Base-by-base conservation (phyloP, 2,329 filamentous ascomycete species). In the Phialocephala sp. region DNA sequence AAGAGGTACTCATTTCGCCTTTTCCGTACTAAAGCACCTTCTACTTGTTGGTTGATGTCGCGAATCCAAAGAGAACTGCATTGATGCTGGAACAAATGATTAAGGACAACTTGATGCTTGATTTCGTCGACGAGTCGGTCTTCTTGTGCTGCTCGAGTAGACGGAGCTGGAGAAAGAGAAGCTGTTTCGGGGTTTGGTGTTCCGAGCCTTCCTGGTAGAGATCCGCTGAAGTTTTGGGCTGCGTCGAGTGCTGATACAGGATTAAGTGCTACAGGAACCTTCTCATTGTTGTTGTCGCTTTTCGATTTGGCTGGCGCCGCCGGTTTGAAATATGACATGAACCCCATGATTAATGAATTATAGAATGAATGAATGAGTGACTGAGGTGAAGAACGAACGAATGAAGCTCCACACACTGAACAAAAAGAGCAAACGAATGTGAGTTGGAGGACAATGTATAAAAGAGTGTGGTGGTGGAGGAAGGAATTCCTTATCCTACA, bases 61-160 rank as follows among this genome's bases (percentile, higher is more conserved):
- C 60, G 60, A 43, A 66, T 60, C 64, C 64, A 66, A n/a, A 63
- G 59, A 6, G 60, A 63, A 60, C 64, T 66, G 39, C 60, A 63
- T 37, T 62, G 60, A 20, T 66, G 64, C 35, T 66, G 64, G 47
- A 50, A 66, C 18, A 66, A 55, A 58, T 66, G 60, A 37, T 66
- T 63, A 20, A 66, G 56, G 22, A 66, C 60, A 27, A 66, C 60
- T 60, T 66, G 60, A 58, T 66, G 64, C 20, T 66, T 63, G 60
- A 63, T 66, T 50, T 65, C 63, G 52, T 65, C 63, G 24, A 65
- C 63, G 22, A 65, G 54, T 2, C 59, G 41, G 12, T 62, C 60
- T 55, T 65, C 63, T 54, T 65, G 54, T 22, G 36, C 57, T n/a
- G 62, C 62, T 43, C 62, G 56, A 32, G 56, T 60, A 8, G 62